Percentiles rank a stretch among this genome's conserved stretches.
These are phyloP conservation scores for Polyporus arcularius DNA, from an alignment of 768 basidiomycete species.

Conservation along the genomic window DNA sequence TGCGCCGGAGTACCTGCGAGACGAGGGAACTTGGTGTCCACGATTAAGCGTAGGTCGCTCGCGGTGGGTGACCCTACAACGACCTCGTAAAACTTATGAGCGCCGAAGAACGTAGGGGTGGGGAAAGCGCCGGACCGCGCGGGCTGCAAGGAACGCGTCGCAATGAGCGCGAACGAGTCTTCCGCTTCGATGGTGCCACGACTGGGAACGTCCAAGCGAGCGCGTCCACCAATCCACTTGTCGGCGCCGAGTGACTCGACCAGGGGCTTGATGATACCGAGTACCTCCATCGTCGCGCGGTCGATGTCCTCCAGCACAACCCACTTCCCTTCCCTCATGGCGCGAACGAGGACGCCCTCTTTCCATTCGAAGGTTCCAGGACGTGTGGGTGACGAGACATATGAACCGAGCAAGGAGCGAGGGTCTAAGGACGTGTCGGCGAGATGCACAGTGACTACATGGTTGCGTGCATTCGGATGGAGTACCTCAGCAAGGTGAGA, in stretches of 20 bases:
- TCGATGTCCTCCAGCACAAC: constrained; percentile 93
- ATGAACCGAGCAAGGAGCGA: constrained; percentile 89
- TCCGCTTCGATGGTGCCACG: constrained; percentile 74
- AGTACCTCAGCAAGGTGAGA: constrained; percentile 72
- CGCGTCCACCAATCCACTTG: constrained; percentile 76
- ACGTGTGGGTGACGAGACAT: constrained; percentile 79
- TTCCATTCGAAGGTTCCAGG: constrained; percentile 96
- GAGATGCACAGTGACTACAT: constrained; percentile 84
- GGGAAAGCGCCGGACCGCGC: constrained; percentile 51
- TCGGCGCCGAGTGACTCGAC: constrained; percentile 69
- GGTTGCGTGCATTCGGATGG: constrained; percentile 58
- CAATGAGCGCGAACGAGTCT: constrained; percentile 84
- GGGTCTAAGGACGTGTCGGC: constrained; percentile 96
- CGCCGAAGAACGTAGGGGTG: constrained; percentile 74
- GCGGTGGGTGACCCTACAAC: constrained; percentile 57
- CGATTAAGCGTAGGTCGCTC: constrained; percentile 70
- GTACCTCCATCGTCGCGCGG: constrained; percentile 83
- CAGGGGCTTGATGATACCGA: constrained; percentile 84
- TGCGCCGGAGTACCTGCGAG: constrained; percentile 50
- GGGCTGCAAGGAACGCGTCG: constrained; percentile 71
- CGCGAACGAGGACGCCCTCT: constrained; percentile 88
- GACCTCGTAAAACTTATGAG: constrained; percentile 82
- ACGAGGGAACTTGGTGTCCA: constrained; percentile 64
- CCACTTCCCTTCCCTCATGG: constrained; percentile 91
- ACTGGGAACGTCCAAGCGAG: constrained; percentile 70